Conservation (phyloP, 108 stramenopile species). For the Skeletonema menzelii region DNA sequence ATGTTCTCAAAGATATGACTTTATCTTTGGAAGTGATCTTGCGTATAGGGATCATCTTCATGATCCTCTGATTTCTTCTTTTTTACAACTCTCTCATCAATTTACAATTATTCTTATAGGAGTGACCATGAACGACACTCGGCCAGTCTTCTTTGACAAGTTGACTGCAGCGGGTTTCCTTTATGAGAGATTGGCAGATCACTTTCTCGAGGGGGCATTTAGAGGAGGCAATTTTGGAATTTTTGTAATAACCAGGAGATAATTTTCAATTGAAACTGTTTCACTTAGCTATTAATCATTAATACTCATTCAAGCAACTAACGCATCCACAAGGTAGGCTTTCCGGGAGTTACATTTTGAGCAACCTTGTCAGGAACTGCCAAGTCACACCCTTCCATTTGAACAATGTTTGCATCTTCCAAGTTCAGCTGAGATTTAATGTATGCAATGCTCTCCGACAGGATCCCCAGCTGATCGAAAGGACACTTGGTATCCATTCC, state of each 20-base stretch:
- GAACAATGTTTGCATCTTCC: slow-evolving; percentile 55
- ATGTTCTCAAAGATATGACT: slow-evolving; percentile 58
- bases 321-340: slow-evolving; percentile 74
- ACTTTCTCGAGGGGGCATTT: slow-evolving; percentile 57
- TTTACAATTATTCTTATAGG: slow-evolving; percentile 51
- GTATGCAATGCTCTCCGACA: slow-evolving; percentile 67
- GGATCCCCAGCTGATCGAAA: slow-evolving; percentile 80
- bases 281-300: background rate
- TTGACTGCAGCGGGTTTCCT: slow-evolving; percentile 57
- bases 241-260: slow-evolving; percentile 60
- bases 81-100: slow-evolving; percentile 47
- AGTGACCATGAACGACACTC: slow-evolving; percentile 86
- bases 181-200: slow-evolving; percentile 72
- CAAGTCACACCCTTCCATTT: slow-evolving; percentile 50
- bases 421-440: slow-evolving; percentile 72
- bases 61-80: slow-evolving; percentile 75
- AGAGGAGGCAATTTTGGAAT: slow-evolving; percentile 72
- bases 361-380: slow-evolving; percentile 55
- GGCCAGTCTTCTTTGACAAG: slow-evolving; percentile 68
- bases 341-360: slow-evolving; percentile 76
- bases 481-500: slow-evolving; percentile 87
- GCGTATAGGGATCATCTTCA: slow-evolving; percentile 81
- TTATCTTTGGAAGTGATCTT: slow-evolving; percentile 86
- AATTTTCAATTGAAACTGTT: slow-evolving; percentile 1
- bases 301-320: slow-evolving; percentile 19